Percentiles rank a stretch among this genome's conserved stretches.
These are phyloP conservation scores for Aspergillus persii DNA, from an alignment of 2,329 filamentous ascomycete genomes.

Conservation along the genomic window DNA sequence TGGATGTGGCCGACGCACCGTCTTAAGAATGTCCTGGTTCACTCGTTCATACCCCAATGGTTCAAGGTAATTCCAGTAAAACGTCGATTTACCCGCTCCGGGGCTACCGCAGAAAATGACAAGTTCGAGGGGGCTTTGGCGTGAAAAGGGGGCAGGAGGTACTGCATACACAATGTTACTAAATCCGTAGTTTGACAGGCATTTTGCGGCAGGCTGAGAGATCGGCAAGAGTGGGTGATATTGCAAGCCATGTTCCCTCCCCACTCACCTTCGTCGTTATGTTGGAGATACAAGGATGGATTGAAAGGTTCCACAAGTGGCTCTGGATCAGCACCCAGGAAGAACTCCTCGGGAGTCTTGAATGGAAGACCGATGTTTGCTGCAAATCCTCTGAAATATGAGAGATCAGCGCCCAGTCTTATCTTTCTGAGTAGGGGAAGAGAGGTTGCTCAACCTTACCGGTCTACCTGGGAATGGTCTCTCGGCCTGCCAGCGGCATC, in stretches of 20 bases:
- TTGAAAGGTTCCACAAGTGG: slow-evolving; percentile 72
- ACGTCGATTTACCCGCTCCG: slow-evolving; percentile 87
- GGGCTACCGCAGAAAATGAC: slow-evolving; percentile 87
- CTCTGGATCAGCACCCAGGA: slow-evolving; percentile 65
- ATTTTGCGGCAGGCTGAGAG: not conserved
- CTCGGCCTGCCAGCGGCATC: slow-evolving; percentile 67
- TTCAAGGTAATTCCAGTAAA: slow-evolving; percentile 75
- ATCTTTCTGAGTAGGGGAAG: not conserved
- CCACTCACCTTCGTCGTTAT: slow-evolving; percentile 31
- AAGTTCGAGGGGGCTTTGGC: slow-evolving; percentile 67
- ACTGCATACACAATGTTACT: slow-evolving; percentile 12
- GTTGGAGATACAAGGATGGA: slow-evolving; percentile 55
- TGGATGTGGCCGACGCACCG: slow-evolving; percentile 39
- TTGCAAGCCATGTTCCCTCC: not conserved
- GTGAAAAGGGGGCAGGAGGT: slow-evolving; percentile 46
- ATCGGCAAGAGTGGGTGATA: not conserved
- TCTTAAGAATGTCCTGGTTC: slow-evolving; percentile 88
- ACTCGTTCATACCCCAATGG: slow-evolving; percentile 78
- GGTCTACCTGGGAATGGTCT: slow-evolving; percentile 61
- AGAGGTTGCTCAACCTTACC: slow-evolving; percentile 37
- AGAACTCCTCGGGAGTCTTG: slow-evolving; percentile 88
- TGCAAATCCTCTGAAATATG: slow-evolving; percentile 68
- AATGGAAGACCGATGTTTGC: slow-evolving; percentile 79
- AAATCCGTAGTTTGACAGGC: not conserved
- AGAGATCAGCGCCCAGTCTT: not conserved